Conservation (phyloP, 2,329 filamentous ascomycete species). For the Chrysoporthe austroafricana region DNA sequence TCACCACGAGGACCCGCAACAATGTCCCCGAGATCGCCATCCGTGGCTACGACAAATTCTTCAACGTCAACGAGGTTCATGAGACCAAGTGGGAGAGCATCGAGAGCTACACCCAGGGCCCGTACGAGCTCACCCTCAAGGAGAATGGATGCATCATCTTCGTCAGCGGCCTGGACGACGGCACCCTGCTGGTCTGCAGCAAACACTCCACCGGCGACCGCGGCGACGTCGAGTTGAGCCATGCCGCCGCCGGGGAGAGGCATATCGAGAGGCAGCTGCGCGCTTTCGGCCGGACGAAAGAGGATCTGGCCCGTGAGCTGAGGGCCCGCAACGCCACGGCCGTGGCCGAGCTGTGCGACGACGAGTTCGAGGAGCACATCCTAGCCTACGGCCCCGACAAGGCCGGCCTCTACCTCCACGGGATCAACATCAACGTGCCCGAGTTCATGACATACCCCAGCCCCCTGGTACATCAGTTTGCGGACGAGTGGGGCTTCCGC, state of each 20-base stretch:
- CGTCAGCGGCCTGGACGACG: conserved; percentile 87
- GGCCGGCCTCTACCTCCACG: conserved; percentile 92
- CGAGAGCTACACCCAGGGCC: conserved; percentile 73
- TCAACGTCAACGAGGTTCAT: conserved; percentile 84
- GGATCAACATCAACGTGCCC: conserved; percentile 94
- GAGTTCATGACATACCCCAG: conserved; percentile 88
- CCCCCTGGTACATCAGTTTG: conserved; percentile 83
- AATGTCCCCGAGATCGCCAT: conserved; percentile 78
- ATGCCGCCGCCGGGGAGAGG: conserved; percentile 80
- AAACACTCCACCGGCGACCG: conserved; percentile 93
- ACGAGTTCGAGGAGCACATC: conserved; percentile 95
- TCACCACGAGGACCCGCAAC: conserved; percentile 74
- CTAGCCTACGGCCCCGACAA: conserved; percentile 81
- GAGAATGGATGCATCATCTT: conserved; percentile 99
- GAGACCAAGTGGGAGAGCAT: conserved; percentile 86
- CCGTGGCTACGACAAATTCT: conserved; percentile 98
- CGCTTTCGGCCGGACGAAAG: conserved; percentile 75
- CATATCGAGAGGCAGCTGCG: conserved; percentile 82
- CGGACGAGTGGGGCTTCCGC: conserved; percentile 89
- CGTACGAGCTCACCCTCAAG: conserved; percentile 95
- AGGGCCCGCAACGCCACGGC: conserved; percentile 86
- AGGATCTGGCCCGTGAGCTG: conserved; percentile 77
- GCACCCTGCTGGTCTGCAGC: conserved; percentile 91
- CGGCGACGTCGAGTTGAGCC: conserved; percentile 72
- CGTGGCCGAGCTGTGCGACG: conserved; percentile 94